Evolutionary conservation across 768 basidiomycete species (phyloP).

Genomic region (Steccherinum ochraceum): DNA sequence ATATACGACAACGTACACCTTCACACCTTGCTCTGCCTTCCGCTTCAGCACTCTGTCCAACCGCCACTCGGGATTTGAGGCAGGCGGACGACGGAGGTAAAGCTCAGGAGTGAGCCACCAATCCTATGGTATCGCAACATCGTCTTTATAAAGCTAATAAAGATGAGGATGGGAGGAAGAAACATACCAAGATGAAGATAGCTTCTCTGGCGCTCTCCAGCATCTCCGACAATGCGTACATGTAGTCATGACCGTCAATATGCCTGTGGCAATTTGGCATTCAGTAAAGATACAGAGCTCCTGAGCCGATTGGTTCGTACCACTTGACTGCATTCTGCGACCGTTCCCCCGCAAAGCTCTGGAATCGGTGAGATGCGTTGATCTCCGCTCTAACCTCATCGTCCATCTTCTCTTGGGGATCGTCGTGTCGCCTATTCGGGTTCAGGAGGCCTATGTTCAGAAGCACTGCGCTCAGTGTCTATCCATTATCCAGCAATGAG

Average conservation of each 20-base stretch:
- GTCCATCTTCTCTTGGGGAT: slow-evolving; percentile 60
- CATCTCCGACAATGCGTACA: slow-evolving; percentile 90
- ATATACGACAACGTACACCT: slow-evolving; percentile 87
- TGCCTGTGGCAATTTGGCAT: slow-evolving; percentile 47
- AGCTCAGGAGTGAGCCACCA: slow-evolving; percentile 97
- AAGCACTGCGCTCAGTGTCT: no score
- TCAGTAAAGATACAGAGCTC: slow-evolving; percentile 1
- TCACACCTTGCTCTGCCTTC: slow-evolving; percentile 91
- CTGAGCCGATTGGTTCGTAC: slow-evolving; percentile 40
- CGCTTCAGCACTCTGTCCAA: slow-evolving; percentile 79
- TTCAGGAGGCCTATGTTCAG: slow-evolving; percentile 14
- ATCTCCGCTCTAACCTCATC: slow-evolving; percentile 75
- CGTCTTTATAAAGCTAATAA: not conserved
- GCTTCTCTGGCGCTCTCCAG: slow-evolving; percentile 74
- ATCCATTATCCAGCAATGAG: no score
- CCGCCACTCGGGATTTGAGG: slow-evolving; percentile 79
- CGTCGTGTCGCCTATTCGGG: slow-evolving; percentile 57
- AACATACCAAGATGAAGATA: slow-evolving; percentile 78
- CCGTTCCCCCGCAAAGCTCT: slow-evolving; percentile 75
- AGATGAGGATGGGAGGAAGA: not conserved
- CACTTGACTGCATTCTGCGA: slow-evolving; percentile 76
- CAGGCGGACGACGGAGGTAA: slow-evolving; percentile 89
- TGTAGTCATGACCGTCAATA: slow-evolving; percentile 94
- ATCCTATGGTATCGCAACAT: slow-evolving; percentile 37
- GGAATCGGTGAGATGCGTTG: slow-evolving; percentile 72